Evolutionary conservation across 169 alveolate genomes (phyloP).

Genomic region (Eimeria sp.): DNA sequence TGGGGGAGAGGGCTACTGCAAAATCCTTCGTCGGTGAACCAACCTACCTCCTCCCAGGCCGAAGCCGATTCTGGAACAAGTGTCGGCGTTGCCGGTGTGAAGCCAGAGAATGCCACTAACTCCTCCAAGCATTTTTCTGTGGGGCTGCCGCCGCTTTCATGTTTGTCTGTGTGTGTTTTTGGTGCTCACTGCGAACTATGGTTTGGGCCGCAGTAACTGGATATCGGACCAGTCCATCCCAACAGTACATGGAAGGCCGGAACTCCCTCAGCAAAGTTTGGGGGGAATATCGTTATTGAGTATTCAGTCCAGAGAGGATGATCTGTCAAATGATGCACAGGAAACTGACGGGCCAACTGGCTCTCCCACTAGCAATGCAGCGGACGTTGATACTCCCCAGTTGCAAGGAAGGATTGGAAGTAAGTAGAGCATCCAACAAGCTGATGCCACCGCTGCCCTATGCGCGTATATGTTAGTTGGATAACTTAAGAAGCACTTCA

Average conservation of each 20-base stretch:
- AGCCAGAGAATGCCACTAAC: neutral
- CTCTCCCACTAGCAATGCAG: neutral
- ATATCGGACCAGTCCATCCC: conserved; percentile 11
- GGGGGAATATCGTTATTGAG: neutral
- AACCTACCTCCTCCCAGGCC: neutral
- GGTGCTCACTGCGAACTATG: conserved; percentile 15
- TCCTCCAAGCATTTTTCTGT: neutral
- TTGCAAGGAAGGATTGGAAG: neutral
- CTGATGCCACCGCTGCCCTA: neutral
- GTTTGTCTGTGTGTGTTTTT: neutral
- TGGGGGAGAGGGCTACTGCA: neutral
- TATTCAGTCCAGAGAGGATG: neutral
- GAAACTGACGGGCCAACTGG: neutral
- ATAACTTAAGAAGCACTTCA: neutral
- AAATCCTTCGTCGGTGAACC: neutral
- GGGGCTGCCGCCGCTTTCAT: neutral
- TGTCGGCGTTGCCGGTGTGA: neutral
- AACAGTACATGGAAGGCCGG: neutral
- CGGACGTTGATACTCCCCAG: neutral
- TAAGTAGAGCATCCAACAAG: neutral
- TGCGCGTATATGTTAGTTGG: neutral
- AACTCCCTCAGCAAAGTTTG: neutral
- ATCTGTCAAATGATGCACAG: neutral
- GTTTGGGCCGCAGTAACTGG: conserved; percentile 19
- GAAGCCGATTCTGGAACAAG: neutral